Conservation (phyloP, 164 flowering plant genomes). For the Vitis riparia region DNA sequence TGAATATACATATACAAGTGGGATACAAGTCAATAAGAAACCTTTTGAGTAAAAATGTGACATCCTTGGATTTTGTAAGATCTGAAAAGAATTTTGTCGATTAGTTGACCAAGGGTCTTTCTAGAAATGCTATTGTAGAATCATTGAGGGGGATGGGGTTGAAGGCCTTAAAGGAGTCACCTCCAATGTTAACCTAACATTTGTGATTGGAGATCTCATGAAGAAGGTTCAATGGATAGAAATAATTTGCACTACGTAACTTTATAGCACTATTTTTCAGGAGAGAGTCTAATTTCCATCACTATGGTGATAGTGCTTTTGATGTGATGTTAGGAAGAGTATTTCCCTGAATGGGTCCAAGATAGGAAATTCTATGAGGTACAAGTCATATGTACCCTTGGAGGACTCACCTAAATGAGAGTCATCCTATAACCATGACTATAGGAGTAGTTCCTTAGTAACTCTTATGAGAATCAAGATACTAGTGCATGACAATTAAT, state of each 20-base stretch:
- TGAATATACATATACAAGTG: slow-evolving; percentile 1
- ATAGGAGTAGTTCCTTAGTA: background rate
- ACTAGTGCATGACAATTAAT: background rate
- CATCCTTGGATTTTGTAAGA: too few species aligned
- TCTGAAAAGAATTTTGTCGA: background rate
- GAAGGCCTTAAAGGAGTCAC: background rate
- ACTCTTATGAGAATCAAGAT: background rate
- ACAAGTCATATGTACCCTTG: background rate
- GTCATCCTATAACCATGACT: slow-evolving; percentile 1
- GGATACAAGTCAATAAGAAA: background rate
- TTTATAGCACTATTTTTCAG: background rate
- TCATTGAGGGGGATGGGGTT: background rate
- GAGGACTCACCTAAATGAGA: slow-evolving; percentile 7
- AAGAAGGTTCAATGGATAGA: background rate
- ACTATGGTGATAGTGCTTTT: background rate
- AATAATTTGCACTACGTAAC: background rate
- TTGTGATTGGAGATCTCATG: too few species aligned
- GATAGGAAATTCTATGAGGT: background rate
- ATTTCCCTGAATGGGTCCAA: background rate
- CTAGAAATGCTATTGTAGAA: background rate
- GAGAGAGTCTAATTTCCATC: background rate
- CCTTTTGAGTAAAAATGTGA: background rate
- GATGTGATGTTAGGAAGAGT: background rate
- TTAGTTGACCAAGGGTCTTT: background rate
- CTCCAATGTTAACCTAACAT: background rate